A percentile compares a stretch with the other conserved stretches of the same genome.
Evolutionary conservation across 176 grass and related monocot species (phyloP).

Genomic region (Paspalum notatum): DNA sequence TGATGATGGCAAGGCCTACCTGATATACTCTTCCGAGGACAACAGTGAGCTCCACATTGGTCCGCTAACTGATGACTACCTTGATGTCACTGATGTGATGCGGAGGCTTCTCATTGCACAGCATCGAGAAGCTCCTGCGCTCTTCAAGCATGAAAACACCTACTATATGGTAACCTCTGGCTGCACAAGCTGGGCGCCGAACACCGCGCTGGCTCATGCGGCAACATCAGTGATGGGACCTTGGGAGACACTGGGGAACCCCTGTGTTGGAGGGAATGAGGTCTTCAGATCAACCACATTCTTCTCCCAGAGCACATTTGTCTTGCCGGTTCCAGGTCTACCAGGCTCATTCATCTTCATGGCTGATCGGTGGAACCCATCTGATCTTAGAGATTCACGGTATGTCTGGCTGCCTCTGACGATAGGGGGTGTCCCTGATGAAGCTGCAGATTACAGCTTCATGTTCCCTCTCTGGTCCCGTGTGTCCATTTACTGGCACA

Average conservation of each 20-base stretch:
- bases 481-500: constrained; percentile 96
- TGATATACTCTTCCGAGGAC: constrained; percentile 93
- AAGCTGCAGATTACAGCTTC: constrained; percentile 94
- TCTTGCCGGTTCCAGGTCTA: constrained; percentile 72
- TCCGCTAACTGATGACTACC: constrained; percentile 81
- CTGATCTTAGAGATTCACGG: constrained; percentile 75
- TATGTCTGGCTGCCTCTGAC: constrained; percentile 89
- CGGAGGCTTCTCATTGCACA: constrained; percentile 66
- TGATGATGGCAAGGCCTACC: constrained; percentile 86
- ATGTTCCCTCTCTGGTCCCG: constrained; percentile 94
- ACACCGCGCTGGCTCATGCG: constrained; percentile 78
- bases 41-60: constrained; percentile 93
- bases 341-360: constrained; percentile 91
- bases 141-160: constrained; percentile 82
- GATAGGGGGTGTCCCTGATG: constrained; percentile 77
- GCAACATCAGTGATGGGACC: constrained; percentile 83
- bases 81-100: constrained; percentile 65
- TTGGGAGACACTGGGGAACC: constrained; percentile 90
- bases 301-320: constrained; percentile 93
- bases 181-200: constrained; percentile 91
- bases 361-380: constrained; percentile 96
- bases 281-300: constrained; percentile 82
- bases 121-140: constrained; percentile 79
- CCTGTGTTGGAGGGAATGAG: constrained; percentile 82
- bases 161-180: constrained; percentile 99